A percentile compares a stretch with the other conserved stretches of the same genome.
Evolutionary conservation across 495 filamentous ascomycete species (phyloP).

Genomic region (Aspergillus cavernicola): DNA sequence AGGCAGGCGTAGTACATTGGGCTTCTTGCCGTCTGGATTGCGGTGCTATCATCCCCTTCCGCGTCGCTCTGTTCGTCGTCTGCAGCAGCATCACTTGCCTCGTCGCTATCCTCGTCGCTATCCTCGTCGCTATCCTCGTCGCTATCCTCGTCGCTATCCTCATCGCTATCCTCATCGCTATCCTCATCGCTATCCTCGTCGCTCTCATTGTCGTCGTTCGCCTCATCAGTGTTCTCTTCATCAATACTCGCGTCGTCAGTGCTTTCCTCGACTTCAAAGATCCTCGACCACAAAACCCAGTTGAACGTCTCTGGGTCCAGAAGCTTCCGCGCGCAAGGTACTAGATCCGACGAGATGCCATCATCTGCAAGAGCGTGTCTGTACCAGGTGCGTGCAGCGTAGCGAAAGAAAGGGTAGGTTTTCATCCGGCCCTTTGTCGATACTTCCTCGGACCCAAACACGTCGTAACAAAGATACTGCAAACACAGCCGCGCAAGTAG

Average conservation of each 20-base stretch:
- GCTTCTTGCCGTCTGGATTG: not conserved
- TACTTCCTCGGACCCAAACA: not conserved
- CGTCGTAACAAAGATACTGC: not conserved
- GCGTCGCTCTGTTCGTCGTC: not conserved
- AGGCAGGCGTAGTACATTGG: constrained; percentile 1
- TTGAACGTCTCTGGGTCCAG: not conserved
- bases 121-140: not conserved
- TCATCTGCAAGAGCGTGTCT: not conserved
- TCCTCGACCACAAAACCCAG: not conserved
- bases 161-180: not conserved
- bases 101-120: not conserved
- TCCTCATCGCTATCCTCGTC: not conserved
- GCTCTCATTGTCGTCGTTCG: not conserved
- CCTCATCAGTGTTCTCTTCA: not conserved
- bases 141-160: not conserved
- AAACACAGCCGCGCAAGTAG: not conserved
- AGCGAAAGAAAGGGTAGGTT: not conserved
- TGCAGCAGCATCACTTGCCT: not conserved
- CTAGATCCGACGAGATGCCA: not conserved
- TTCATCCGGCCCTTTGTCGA: not conserved
- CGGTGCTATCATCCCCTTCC: not conserved
- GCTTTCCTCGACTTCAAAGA: not conserved
- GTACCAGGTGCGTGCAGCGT: not conserved
- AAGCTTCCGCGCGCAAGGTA: not conserved
- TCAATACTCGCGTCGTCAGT: not conserved